phyloP scores from a whole-genome alignment of 495 filamentous ascomycete genomes.

The Penicillium longicatenatum region DNA sequence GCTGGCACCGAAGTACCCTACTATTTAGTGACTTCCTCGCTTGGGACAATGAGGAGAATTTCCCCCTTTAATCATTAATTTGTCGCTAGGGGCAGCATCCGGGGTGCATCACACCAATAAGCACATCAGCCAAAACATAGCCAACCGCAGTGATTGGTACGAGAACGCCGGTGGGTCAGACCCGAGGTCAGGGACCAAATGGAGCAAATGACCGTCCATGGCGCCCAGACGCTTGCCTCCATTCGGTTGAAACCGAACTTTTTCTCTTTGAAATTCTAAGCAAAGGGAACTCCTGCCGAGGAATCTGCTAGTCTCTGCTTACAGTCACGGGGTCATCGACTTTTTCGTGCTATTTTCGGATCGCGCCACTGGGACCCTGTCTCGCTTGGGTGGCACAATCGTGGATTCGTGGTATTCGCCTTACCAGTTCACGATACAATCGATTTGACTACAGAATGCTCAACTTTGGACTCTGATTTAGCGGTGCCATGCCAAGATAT shows the following conservation, averaged over 20 bases:
- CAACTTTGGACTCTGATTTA: too few relatives aligned
- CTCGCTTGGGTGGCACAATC: not conserved
- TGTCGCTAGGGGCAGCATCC: constrained; percentile 2
- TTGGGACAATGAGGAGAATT: not conserved
- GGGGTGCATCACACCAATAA: not conserved
- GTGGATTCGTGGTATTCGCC: too few relatives aligned
- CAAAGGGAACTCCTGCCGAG: not conserved
- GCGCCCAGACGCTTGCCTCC: not conserved
- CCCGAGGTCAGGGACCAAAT: not conserved
- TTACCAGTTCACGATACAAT: too few relatives aligned
- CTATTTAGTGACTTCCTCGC: not conserved
- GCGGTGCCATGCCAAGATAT: not conserved
- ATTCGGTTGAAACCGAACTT: not conserved
- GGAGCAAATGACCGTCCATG: not conserved
- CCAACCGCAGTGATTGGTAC: not conserved
- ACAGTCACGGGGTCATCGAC: constrained; percentile 1
- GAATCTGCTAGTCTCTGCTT: not conserved
- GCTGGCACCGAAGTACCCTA: not conserved
- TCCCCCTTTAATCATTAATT: not conserved
- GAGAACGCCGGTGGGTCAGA: not conserved
- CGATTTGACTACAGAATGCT: too few relatives aligned
- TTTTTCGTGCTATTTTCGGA: constrained; percentile 5
- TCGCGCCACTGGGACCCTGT: not conserved
- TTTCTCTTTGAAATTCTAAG: not conserved
- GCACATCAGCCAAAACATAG: not conserved